Evolutionary conservation across 179 eudicot genomes (phyloP).

Genomic region (Silene coronaria): DNA sequence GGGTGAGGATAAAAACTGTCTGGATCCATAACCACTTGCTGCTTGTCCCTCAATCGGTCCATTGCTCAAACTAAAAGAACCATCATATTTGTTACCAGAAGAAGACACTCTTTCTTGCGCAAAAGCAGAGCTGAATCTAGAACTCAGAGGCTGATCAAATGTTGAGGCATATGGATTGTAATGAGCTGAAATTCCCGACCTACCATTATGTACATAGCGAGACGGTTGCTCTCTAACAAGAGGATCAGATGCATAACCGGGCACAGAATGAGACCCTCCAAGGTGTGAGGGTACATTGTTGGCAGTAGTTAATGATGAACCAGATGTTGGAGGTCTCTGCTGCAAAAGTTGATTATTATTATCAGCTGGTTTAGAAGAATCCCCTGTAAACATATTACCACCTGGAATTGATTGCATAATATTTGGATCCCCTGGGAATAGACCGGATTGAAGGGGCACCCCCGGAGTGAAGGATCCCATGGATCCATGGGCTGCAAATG

Average conservation of each 20-base stretch:
- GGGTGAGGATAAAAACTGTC: slow-evolving; percentile 25
- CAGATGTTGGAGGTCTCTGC: slow-evolving; percentile 32
- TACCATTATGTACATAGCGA: slow-evolving; percentile 38
- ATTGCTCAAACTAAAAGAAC: slow-evolving; percentile 35
- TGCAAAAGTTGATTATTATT: slow-evolving; percentile 32
- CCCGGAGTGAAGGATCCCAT: slow-evolving; percentile 34
- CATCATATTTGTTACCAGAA: slow-evolving; percentile 33
- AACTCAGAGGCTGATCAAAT: slow-evolving; percentile 67
- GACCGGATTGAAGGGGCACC: slow-evolving; percentile 28
- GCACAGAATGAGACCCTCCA: slow-evolving; percentile 32
- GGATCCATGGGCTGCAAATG: slow-evolving; percentile 30
- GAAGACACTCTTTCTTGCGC: slow-evolving; percentile 41
- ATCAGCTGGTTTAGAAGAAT: slow-evolving; percentile 22
- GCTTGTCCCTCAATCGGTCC: slow-evolving; percentile 38
- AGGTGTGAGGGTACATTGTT: slow-evolving; percentile 28
- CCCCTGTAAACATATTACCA: slow-evolving; percentile 34
- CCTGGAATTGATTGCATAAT: slow-evolving; percentile 30
- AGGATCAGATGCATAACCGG: slow-evolving; percentile 40
- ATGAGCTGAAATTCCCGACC: slow-evolving; percentile 50
- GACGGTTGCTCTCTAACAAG: slow-evolving; percentile 37
- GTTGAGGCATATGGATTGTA: slow-evolving; percentile 86
- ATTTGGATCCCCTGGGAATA: slow-evolving; percentile 35
- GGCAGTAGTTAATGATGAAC: slow-evolving; percentile 29
- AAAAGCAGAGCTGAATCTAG: slow-evolving; percentile 52
- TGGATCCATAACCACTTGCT: slow-evolving; percentile 30